Evolutionary conservation across 2,329 filamentous ascomycete species (phyloP), one percentile per base, ranked within the genome.

Genomic region (Sphaceloma murrayae): DNA sequence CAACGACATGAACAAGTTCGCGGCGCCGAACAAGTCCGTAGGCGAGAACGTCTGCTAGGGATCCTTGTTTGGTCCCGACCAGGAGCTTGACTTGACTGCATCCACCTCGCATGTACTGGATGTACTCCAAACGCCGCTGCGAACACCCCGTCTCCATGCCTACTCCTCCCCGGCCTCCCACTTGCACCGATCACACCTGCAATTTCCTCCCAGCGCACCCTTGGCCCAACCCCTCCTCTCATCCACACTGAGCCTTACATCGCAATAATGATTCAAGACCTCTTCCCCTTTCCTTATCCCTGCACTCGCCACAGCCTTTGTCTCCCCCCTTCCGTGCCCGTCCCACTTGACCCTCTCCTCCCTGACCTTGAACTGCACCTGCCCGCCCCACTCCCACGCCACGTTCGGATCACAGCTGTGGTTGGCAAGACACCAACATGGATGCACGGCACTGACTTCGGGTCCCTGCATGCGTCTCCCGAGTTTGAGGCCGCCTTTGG

Each of bases 401-500:
- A 96, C 87, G 61, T 94, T 95, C 6, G 91, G 91, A 58, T 94
- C 80, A 64, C 91, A 98, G 60, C 87, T 86, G 61, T 98, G 91
- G 57, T 98, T 98, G 19, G 89, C 88, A 21, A 96, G 71, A 63
- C 88, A 96, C 87, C 91, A 98, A 54, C 94, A 78, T 2, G 89
- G 87, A 64, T 96, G 88, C 19, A 96, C 88, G 19, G 89, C 89
- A 19, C 85, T 86, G 3, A 94, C 82, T 56, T 96, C 91, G 0
- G 91, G 89, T 7, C 85, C 77, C 2, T 87, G 85, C 50, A 89
- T 84, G 0, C 73, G 73, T 3, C 66, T 60, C 38, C 69, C 58
- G 14, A 45, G 42, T 10, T 55, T 57, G 3, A 54, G 48, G 4
- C 60, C 61, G 22, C 29, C 30, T 21, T 29, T 11, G 5, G 13